Base-by-base conservation (phyloP, 2,329 filamentous ascomycete genomes). In the Exophiala bonariae region DNA sequence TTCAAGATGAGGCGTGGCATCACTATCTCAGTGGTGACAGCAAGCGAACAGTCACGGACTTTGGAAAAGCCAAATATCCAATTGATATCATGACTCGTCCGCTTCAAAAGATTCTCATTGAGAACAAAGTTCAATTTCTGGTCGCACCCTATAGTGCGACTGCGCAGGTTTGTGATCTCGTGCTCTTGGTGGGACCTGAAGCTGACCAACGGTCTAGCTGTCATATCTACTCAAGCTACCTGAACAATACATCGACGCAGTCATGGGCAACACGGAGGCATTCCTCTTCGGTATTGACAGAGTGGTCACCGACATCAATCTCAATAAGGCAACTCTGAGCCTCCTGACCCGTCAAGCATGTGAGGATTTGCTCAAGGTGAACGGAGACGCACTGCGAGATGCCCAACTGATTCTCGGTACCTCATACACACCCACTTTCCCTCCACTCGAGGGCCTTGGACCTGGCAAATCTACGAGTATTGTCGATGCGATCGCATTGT, bases 91-190 rank as follows among this genome's bases (percentile, higher is more conserved):
- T 96, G 41, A 89, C 86, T 61, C 83, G 85, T 43, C 79, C 88
- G 44, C 77, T 97, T 31, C 88, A 95, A 68, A 75, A 77, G 22
- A 83, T 92, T 45, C 76, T 97, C 41, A 76, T 79, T 59, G 74
- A 83, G 56, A 80, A 85, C 53, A 77, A 78, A 2, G 73, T 95
- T 47, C 80, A 88, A 51, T 95, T 90, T 62, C 75, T 89, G 38
- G 86, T 95, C 35, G 86, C 92, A 10, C 92, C 92, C 1, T 95
- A 89, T 73, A 90, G 86, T 66, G 89, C 91, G 30, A 85, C 86
- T 60, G 88, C 89, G 49, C 89, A 95, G 81, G 88, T 92, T 69
- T 63, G 74, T 66, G 19, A 34, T 32, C 3, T 19, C n/a, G 9
- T 47, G 17, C 17, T 31, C 18, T 23, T 3, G 22, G 17, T 16